Conservation (phyloP, 352 stramenopile species). For the Pythium phragmitis region DNA sequence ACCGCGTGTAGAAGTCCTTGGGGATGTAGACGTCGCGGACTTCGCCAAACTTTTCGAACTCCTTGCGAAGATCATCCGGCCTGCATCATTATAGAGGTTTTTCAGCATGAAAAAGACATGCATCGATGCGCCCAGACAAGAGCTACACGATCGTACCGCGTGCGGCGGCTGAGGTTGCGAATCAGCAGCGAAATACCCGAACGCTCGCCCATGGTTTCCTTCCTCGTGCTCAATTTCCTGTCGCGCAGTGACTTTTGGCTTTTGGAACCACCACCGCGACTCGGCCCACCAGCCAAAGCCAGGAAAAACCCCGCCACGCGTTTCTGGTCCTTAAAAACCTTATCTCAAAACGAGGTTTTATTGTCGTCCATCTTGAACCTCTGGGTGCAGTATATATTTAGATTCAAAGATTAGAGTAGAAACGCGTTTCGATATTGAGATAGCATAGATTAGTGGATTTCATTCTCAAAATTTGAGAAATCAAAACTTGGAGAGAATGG, state of each 20-base stretch:
- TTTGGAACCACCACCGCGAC: constrained; percentile 1
- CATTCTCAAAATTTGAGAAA: constrained; percentile 15
- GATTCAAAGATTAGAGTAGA: neutral
- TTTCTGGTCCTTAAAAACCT: constrained; percentile 13
- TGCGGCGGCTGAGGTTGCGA: constrained; percentile 90
- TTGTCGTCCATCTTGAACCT: constrained; percentile 11
- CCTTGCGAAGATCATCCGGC: constrained; percentile 88
- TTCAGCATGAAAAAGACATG: neutral
- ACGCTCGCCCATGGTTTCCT: constrained; percentile 26
- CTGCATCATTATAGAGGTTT: constrained; percentile 30
- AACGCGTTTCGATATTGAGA: neutral
- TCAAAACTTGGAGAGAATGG: constrained; percentile 73
- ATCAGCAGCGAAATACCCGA: constrained; percentile 92
- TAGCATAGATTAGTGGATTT: constrained; percentile 14
- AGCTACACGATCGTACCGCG: constrained; percentile 47
- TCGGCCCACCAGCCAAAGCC: constrained; percentile 17
- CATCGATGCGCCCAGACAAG: neutral
- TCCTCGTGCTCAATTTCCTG: neutral
- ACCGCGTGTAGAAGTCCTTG: constrained; percentile 92
- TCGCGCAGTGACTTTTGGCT: constrained; percentile 2
- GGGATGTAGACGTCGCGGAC: constrained; percentile 96
- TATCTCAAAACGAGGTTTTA: constrained; percentile 14
- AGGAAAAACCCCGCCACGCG: constrained; percentile 16
- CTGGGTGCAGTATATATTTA: no score
- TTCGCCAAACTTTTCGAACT: constrained; percentile 93